Percentiles rank a stretch among this genome's conserved stretches.
Conservation (phyloP, 2,329 filamentous ascomycete genomes). For the Xenosphaeropsis pyriputrescens region DNA sequence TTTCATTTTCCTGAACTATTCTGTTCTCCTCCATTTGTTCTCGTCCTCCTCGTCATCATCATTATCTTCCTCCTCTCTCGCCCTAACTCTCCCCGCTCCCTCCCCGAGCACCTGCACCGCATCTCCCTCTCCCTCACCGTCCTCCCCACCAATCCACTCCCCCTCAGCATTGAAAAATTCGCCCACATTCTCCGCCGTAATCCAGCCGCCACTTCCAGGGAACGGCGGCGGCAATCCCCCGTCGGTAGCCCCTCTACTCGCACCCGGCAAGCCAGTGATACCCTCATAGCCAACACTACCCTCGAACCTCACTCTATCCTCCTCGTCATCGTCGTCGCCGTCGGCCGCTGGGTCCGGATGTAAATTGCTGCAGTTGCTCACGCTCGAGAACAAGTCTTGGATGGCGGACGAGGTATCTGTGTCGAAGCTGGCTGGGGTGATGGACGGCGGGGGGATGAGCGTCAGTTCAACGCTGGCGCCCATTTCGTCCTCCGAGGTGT, state of each 20-base stretch:
- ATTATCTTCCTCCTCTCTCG: not conserved
- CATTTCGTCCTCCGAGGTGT: slow-evolving; percentile 27
- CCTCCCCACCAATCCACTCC: slow-evolving; percentile 50
- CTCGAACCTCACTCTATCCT: slow-evolving; percentile 39
- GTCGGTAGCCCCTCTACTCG: slow-evolving; percentile 29
- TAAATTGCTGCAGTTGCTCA: slow-evolving; percentile 61
- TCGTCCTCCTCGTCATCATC: not conserved
- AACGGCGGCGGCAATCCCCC: slow-evolving; percentile 49
- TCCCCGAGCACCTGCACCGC: slow-evolving; percentile 34
- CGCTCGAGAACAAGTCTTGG: slow-evolving; percentile 40
- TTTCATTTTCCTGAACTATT: not conserved
- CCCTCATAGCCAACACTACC: slow-evolving; percentile 31
- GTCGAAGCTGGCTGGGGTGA: slow-evolving; percentile 12
- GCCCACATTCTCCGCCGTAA: slow-evolving; percentile 82
- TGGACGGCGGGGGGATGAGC: slow-evolving; percentile 31
- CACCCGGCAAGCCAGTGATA: slow-evolving; percentile 40
- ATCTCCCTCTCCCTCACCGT: slow-evolving; percentile 51
- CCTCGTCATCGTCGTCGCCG: slow-evolving; percentile 35
- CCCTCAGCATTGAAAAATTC: slow-evolving; percentile 72
- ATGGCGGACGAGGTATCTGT: slow-evolving; percentile 5
- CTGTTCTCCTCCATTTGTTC: not conserved
- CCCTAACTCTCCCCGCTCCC: slow-evolving; percentile 43
- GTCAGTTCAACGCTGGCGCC: slow-evolving; percentile 58
- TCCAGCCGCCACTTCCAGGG: slow-evolving; percentile 67
- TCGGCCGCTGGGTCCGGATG: slow-evolving; percentile 51